Percentiles rank a stretch among this genome's conserved stretches.
These are phyloP conservation scores for Ilex aquifolium DNA, from an alignment of 257 asterid species.

Conservation along the genomic window DNA sequence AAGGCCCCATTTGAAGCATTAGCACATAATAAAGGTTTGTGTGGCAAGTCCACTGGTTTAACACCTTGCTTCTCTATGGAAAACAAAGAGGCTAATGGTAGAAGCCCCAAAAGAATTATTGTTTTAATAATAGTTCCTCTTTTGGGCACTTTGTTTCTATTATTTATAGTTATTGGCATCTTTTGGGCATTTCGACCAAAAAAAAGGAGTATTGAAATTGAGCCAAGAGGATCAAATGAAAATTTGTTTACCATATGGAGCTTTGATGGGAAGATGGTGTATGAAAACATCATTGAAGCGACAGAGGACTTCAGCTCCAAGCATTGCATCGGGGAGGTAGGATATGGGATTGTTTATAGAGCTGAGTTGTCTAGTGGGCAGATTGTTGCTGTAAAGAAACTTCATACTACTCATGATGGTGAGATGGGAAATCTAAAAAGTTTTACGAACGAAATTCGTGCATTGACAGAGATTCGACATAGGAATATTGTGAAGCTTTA, in stretches of 20 bases:
- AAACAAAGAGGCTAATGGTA: not conserved
- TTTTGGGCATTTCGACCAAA: too few relatives aligned
- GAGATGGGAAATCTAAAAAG: too few relatives aligned
- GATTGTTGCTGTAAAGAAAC: too few relatives aligned
- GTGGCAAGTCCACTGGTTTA: not conserved
- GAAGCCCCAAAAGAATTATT: not conserved
- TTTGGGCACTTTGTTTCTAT: too few relatives aligned
- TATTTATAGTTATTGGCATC: not conserved
- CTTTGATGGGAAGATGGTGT: too few relatives aligned
- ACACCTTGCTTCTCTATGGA: not conserved
- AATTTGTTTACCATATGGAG: not conserved
- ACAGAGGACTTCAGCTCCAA: conserved; percentile 11
- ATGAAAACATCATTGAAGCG: too few relatives aligned
- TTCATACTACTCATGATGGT: conserved; percentile 1
- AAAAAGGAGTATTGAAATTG: too few relatives aligned
- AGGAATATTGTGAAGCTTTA: too few relatives aligned
- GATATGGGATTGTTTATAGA: conserved; percentile 20
- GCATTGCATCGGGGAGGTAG: conserved; percentile 21
- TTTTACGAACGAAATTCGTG: too few relatives aligned
- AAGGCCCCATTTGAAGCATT: too few relatives aligned
- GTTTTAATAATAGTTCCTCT: not conserved
- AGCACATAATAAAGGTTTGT: too few relatives aligned
- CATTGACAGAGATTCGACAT: too few relatives aligned
- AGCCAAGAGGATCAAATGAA: not conserved
- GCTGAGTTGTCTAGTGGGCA: conserved; percentile 8